Evolutionary conservation across 2,329 filamentous ascomycete genomes (phyloP), one percentile per base, ranked within the genome.

Genomic region (Ceratocystis ficicola): DNA sequence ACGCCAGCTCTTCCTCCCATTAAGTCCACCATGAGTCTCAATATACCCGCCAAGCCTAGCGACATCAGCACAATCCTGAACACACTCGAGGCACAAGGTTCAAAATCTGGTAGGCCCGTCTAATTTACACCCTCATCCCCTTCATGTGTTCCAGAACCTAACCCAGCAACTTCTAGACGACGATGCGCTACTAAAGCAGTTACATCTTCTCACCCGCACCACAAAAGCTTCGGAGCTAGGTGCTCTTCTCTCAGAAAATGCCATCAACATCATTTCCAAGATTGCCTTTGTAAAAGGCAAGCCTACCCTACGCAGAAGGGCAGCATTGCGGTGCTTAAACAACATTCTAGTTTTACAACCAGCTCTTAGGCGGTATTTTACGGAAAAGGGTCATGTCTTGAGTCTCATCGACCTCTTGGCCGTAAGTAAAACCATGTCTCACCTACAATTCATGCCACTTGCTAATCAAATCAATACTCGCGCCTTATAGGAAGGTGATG

Each of bases 321-420:
- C 66, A 10, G 63, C 66, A 36, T 63, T 67, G 7, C 63, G 66
- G 15, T 65, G 63, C 57, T 46, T 69, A 2, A 69, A 68, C 64
- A 69, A 69, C 52, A 68, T 69, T 25, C 59, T 68, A 7, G 68
- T 69, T 20, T 63, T 69, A n/a, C 48, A 68, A 6, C 65, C 66
- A 8, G 44, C 62, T 5, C 60, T 69, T n/a, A 62, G 68, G n/a
- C 65, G 65, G 25, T 64, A 67, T 46, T 69, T 69, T 65, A 65
- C 64, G n/a, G 67, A 67, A 28, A 66, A 67, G 61, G 67, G 66
- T 1, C 65, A 68, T 50, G 64, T 63, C 7, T 44, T 66, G 44
- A 65, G 63, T 30, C 48, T 68, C 17, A 67, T 69, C 25, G 65
- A 66, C 3, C 44, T 67, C 5, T 57, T 68, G 25, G 65, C 62